Conservation (phyloP, 1,139 yeast species). For the Arxiozyma telluris region DNA sequence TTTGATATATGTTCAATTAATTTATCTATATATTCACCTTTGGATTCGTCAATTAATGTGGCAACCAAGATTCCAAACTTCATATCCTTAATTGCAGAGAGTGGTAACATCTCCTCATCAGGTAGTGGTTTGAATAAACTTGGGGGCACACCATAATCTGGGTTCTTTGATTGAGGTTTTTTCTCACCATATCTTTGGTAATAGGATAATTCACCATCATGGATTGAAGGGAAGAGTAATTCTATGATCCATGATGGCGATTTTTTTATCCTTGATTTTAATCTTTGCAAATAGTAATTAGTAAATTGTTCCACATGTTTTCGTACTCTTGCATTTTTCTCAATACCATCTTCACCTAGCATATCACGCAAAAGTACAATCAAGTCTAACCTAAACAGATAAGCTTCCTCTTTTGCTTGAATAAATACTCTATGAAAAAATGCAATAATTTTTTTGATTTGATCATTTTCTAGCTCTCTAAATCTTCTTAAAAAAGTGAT, state of each 20-base stretch:
- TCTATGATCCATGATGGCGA: constrained; percentile 59
- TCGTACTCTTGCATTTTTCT: constrained; percentile 35
- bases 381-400: constrained; percentile 67
- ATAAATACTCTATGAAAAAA: constrained; percentile 70
- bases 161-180: constrained; percentile 6
- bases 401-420: constrained; percentile 49
- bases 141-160: constrained; percentile 16
- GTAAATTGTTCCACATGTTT: constrained; percentile 59
- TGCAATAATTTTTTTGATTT: constrained; percentile 55
- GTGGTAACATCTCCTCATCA: constrained; percentile 20
- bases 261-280: constrained; percentile 42
- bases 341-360: constrained; percentile 32
- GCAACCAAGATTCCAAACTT: constrained; percentile 28
- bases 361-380: constrained; percentile 47
- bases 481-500: constrained; percentile 40
- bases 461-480: constrained; percentile 51
- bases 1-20: constrained; percentile 16
- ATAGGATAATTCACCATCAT: constrained; percentile 36
- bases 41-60: constrained; percentile 27
- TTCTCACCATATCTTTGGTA: constrained; percentile 43
- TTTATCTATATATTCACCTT: constrained; percentile 16
- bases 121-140: constrained; percentile 20
- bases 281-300: constrained; percentile 55
- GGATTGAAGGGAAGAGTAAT: constrained; percentile 55
- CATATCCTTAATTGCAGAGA: constrained; percentile 16